Conservation (phyloP, 2,329 filamentous ascomycete genomes). For the Thielaviopsis ethacetica region DNA sequence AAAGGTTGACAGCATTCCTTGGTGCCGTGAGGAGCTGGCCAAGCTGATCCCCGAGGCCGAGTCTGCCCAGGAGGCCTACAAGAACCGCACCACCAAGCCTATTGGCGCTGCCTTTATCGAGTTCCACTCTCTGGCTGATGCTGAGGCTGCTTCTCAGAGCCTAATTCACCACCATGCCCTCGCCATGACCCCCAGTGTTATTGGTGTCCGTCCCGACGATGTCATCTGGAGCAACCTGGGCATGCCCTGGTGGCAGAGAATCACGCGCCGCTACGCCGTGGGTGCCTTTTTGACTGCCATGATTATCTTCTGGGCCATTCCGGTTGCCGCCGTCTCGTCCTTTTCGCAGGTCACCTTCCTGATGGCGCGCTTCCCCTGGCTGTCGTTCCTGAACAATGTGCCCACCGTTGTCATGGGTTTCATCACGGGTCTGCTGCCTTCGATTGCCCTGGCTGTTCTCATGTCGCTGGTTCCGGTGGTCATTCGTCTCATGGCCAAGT, state of each 20-base stretch:
- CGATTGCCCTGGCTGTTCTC: constrained; percentile 61
- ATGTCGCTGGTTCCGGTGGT: constrained; percentile 77
- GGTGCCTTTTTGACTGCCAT: constrained; percentile 57
- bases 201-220: constrained; percentile 67
- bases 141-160: constrained; percentile 74
- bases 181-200: constrained; percentile 72
- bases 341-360: constrained; percentile 73
- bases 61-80: constrained; percentile 49
- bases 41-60: constrained; percentile 49
- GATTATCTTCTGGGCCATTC: constrained; percentile 73
- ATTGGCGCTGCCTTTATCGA: constrained; percentile 79
- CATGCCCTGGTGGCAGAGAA: constrained; percentile 73
- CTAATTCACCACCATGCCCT: constrained; percentile 74
- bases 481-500: constrained; percentile 54
- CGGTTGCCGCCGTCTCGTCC: constrained; percentile 62
- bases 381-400: constrained; percentile 55
- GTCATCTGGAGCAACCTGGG: constrained; percentile 76
- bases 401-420: constrained; percentile 62
- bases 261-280: constrained; percentile 54
- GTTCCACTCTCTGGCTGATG: constrained; percentile 66
- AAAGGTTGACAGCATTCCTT: constrained; percentile 73
- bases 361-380: constrained; percentile 47
- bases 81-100: constrained; percentile 44
- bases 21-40: constrained; percentile 44
- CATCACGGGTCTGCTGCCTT: constrained; percentile 69